Evolutionary conservation across 306 rosid genomes (phyloP), one percentile per base, ranked within the genome.

Genomic region (Canavalia ensiformis): DNA sequence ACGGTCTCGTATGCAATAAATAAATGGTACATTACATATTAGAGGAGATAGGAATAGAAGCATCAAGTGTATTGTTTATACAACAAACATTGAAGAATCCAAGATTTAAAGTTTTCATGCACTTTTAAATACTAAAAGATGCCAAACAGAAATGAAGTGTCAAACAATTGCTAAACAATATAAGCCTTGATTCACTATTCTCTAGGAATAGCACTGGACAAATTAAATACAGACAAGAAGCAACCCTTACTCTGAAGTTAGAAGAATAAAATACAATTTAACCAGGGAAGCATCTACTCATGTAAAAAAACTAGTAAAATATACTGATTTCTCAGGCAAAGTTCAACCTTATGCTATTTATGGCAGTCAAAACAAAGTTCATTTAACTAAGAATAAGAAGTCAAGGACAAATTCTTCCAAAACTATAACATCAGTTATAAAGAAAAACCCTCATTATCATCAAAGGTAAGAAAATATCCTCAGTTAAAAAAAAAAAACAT

Each of bases 1-100:
- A 69, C 51, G 49, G 86, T 83, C 94, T 89, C 86, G 88, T 79
- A 41, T 71, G 77, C 34, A 72, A 86, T 58, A 88, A 87, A 86
- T 58, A 81, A 81, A 84, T 70, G 72, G 31, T 67, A 63, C 2
- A 39, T 46, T 6, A 9, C 42, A 34, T 63, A 66, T 42, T 7
- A 44, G 78, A 66, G 44, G 78, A 86, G 83, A 85, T 18, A 62
- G 76, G 89, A 92, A 94, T 90, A 80, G 91, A 92, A 91, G 93
- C 89, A 87, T 86, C 88, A 90, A 84, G 50, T 76, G 63, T 51
- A 77, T 84, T 80, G 65, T 88, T 89, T 75, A 90, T 66, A 57
- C 72, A 74, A 51, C 78, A 79, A 80, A 81, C 70, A 83, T 79
- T 86, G 91, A 81, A 59, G 84, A 83, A 58, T 81, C 86, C 94